Percentiles rank a stretch among this genome's conserved stretches.
phyloP scores from a whole-genome alignment of 768 basidiomycete genomes.

The Termitomyces sp. region DNA sequence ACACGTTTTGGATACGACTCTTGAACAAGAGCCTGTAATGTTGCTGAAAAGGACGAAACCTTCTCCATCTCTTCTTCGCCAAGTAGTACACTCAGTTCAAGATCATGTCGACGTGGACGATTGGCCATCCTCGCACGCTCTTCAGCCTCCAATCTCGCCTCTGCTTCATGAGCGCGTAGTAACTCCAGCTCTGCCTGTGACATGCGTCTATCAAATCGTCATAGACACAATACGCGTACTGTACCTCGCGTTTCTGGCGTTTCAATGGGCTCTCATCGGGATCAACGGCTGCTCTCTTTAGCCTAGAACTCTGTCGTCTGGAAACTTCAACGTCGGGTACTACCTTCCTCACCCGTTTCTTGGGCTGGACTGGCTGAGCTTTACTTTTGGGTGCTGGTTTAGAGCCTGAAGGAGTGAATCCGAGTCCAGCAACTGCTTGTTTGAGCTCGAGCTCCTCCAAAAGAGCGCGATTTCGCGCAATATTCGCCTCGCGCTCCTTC shows the following conservation, averaged over 20 bases:
- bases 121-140: conserved; percentile 59
- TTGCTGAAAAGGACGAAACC: conserved; percentile 35
- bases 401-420: conserved; percentile 36
- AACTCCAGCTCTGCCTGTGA: conserved; percentile 45
- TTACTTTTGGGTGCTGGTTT: conserved; percentile 25
- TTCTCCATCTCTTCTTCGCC: conserved; percentile 47
- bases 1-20: conserved; percentile 29
- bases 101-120: conserved; percentile 60
- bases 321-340: conserved; percentile 39
- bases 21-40: conserved; percentile 35
- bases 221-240: neutral
- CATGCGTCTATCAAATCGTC: neutral
- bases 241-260: conserved; percentile 63
- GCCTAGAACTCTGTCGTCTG: conserved; percentile 60
- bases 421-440: conserved; percentile 45
- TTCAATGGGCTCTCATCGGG: conserved; percentile 61
- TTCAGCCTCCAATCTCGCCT: conserved; percentile 54
- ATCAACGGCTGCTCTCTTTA: conserved; percentile 42
- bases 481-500: conserved; percentile 72
- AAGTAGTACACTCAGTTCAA: conserved; percentile 52
- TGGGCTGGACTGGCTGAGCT: conserved; percentile 59
- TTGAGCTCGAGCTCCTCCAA: conserved; percentile 67
- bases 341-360: conserved; percentile 50
- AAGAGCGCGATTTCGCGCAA: conserved; percentile 72
- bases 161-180: conserved; percentile 48